A percentile compares a stretch with the other conserved stretches of the same genome.
Conservation (phyloP, 768 basidiomycete species). For the Tulasnella sp. region DNA sequence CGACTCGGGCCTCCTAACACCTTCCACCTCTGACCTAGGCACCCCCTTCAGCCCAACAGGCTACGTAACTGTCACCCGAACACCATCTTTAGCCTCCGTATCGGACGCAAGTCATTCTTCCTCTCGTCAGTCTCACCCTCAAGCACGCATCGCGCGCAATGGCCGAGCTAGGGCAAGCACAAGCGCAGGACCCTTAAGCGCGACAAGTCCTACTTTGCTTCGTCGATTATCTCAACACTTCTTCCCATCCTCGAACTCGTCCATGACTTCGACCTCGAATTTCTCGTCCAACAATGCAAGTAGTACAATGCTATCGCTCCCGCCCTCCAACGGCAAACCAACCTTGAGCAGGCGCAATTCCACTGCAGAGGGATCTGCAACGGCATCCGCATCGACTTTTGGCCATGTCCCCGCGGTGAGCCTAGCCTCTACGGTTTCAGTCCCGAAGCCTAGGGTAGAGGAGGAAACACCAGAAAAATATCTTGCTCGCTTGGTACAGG, state of each 20-base stretch:
- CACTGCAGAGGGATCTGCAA: not conserved
- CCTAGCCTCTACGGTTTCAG: not conserved
- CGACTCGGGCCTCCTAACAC: not conserved
- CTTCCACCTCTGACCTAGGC: not conserved
- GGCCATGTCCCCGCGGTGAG: not conserved
- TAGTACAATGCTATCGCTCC: not conserved
- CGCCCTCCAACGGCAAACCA: not conserved
- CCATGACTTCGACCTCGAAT: not conserved
- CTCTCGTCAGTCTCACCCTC: not conserved
- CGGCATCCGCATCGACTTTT: not conserved
- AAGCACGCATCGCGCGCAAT: not conserved
- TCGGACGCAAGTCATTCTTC: not conserved
- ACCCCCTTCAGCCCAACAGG: not conserved
- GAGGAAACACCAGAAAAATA: slow-evolving; percentile 71
- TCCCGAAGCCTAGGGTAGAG: slow-evolving; percentile 29
- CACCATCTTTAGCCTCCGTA: not conserved
- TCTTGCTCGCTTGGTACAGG: slow-evolving; percentile 56
- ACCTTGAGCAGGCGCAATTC: not conserved
- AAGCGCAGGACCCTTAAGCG: not conserved
- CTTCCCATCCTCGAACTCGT: slow-evolving; percentile 10
- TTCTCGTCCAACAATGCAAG: not conserved
- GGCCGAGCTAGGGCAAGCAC: slow-evolving; percentile 1
- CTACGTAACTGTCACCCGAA: not conserved
- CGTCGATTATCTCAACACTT: slow-evolving; percentile 1
- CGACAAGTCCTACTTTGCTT: not conserved